A percentile compares a stretch with the other conserved stretches of the same genome.
phyloP scores from a whole-genome alignment of 2,329 filamentous ascomycete genomes.

The Capronia epimyces region DNA sequence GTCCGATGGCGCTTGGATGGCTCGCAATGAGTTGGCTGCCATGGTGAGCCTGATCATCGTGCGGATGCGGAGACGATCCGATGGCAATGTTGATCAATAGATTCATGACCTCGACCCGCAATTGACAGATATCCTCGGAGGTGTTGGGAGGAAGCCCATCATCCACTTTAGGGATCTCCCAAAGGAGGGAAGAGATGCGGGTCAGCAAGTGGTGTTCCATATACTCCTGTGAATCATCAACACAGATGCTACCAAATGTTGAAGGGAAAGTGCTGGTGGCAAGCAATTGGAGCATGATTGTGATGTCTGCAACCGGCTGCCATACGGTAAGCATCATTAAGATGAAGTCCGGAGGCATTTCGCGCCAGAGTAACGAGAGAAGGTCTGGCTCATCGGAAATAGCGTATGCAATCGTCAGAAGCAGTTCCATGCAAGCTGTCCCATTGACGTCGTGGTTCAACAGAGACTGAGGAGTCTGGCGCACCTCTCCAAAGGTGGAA shows the following conservation, averaged over 20 bases:
- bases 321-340: constrained; percentile 54
- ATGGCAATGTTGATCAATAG: constrained; percentile 41
- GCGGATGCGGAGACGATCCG: constrained; percentile 40
- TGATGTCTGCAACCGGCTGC: constrained; percentile 53
- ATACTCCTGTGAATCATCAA: constrained; percentile 37
- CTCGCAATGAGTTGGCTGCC: constrained; percentile 60
- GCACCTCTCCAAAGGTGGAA: constrained; percentile 37
- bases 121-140: constrained; percentile 33
- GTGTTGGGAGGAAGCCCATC: constrained; percentile 38
- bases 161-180: constrained; percentile 47
- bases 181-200: constrained; percentile 53
- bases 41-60: constrained; percentile 56
- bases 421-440: constrained; percentile 49
- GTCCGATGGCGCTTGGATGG: constrained; percentile 65
- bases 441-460: constrained; percentile 49
- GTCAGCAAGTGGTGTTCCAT: constrained; percentile 49
- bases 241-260: constrained; percentile 52
- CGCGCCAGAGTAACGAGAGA: constrained; percentile 49
- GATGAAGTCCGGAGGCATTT: constrained; percentile 54
- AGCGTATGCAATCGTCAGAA: constrained; percentile 50
- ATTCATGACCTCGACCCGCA: constrained; percentile 43
- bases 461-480: constrained; percentile 39
- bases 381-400: constrained; percentile 37
- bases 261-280: constrained; percentile 49
- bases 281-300: constrained; percentile 51